Evolutionary conservation across 129 eudicot species (phyloP).

Genomic region (Ambrosia trifida): DNA sequence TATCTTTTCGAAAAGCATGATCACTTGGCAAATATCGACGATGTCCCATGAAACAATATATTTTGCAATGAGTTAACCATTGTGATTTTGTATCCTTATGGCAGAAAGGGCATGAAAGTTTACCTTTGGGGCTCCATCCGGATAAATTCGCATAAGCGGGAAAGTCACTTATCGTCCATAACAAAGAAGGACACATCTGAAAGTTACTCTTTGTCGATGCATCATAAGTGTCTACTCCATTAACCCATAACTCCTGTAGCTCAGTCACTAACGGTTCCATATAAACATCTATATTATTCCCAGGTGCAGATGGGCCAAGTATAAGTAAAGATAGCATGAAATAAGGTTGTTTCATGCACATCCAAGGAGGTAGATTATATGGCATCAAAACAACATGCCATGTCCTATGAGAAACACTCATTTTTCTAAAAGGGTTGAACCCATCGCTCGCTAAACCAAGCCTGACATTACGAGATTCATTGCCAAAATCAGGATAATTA

Average conservation of each 20-base stretch:
- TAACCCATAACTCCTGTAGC: background rate
- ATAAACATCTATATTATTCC: conserved; percentile 5
- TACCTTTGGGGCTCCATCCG: conserved; percentile 12
- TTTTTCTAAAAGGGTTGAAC: no score
- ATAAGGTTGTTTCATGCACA: background rate
- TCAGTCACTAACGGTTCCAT: background rate
- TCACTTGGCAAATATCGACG: no score
- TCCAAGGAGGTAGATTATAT: background rate
- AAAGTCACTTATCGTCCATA: conserved; percentile 18
- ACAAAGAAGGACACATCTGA: conserved; percentile 3
- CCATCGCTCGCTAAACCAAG: no score
- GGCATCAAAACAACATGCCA: no score
- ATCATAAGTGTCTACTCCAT: background rate
- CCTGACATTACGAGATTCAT: no score
- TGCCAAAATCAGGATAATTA: no score
- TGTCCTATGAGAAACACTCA: no score
- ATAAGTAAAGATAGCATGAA: conserved; percentile 1
- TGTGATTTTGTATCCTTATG: conserved; percentile 11
- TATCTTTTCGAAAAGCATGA: no score
- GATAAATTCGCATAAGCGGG: conserved; percentile 8
- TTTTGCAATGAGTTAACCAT: background rate
- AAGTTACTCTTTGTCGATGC: conserved; percentile 6
- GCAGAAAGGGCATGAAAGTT: conserved; percentile 1
- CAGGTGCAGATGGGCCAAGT: background rate
- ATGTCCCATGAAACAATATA: background rate